A percentile compares a stretch with the other conserved stretches of the same genome.
Evolutionary conservation across 495 filamentous ascomycete species (phyloP).

Genomic region (Penicillium coffeae): DNA sequence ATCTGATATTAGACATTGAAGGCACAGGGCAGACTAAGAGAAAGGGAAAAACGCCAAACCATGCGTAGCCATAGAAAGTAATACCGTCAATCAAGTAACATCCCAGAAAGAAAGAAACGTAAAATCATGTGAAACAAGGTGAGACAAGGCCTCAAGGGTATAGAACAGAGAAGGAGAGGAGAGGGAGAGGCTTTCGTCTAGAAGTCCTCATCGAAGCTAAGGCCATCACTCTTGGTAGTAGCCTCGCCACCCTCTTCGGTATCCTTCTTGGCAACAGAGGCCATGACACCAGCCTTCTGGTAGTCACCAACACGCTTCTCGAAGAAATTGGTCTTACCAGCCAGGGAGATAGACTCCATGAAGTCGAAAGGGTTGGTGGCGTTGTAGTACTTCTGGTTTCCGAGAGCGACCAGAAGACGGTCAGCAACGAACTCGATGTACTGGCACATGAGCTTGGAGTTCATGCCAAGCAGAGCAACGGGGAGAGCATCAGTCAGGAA

Average conservation of each 20-base stretch:
- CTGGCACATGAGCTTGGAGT: conserved; percentile 94
- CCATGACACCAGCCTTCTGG: conserved; percentile 99
- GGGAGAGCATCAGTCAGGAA: conserved; percentile 96
- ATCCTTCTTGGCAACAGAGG: conserved; percentile 76
- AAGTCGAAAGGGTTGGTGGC: conserved; percentile 97
- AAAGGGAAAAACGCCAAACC: conserved; percentile 35
- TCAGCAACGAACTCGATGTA: conserved; percentile 99
- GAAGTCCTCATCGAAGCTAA: conserved; percentile 96
- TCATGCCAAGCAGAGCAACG: conserved; percentile 92
- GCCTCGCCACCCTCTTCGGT: conserved; percentile 50
- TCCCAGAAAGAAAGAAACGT: conserved; percentile 18
- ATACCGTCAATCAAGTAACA: conserved; percentile 32
- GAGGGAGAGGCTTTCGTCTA: conserved; percentile 44
- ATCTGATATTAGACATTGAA: conserved; percentile 21
- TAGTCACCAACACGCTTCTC: conserved; percentile 99
- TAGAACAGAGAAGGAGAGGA: conserved; percentile 30
- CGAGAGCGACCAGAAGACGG: conserved; percentile 84
- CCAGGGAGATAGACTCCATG: conserved; percentile 98
- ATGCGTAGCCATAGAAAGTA: conserved; percentile 36
- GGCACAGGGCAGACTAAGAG: conserved; percentile 19
- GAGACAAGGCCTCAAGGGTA: conserved; percentile 19
- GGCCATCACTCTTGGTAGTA: conserved; percentile 66
- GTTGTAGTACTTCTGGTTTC: conserved; percentile 91
- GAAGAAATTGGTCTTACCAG: conserved; percentile 99
- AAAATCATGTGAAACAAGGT: conserved; percentile 21